Evolutionary conservation across 2,329 filamentous ascomycete genomes (phyloP).

Genomic region (Ophiostoma tasmaniense): DNA sequence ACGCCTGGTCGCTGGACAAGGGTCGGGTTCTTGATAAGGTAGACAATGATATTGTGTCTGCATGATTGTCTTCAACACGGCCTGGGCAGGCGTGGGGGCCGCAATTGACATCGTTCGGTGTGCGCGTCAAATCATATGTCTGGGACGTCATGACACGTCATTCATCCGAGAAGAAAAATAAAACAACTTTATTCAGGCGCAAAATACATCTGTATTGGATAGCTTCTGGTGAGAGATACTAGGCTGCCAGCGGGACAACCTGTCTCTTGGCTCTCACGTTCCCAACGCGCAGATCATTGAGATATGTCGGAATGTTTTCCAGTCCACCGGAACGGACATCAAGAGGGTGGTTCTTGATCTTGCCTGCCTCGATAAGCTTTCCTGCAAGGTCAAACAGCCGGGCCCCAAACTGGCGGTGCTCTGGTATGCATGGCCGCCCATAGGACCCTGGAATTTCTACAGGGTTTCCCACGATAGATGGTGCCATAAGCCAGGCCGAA

Average conservation of each 20-base stretch:
- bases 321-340: not conserved
- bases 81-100: too few species aligned
- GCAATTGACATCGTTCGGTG: not conserved
- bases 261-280: not conserved
- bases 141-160: not conserved
- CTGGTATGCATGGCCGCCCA: not conserved
- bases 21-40: not conserved
- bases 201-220: not conserved
- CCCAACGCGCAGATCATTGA: not conserved
- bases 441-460: not conserved
- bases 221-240: not conserved
- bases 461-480: not conserved
- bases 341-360: not conserved
- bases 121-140: not conserved
- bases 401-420: not conserved
- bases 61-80: not conserved
- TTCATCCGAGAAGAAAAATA: not conserved
- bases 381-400: not conserved
- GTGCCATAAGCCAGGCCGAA: not conserved
- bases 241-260: not conserved
- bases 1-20: not conserved
- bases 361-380: not conserved
- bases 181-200: not conserved
- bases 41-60: not conserved
- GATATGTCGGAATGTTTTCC: not conserved